phyloP scores from a whole-genome alignment of 2,329 filamentous ascomycete species.

The Apiospora marii region DNA sequence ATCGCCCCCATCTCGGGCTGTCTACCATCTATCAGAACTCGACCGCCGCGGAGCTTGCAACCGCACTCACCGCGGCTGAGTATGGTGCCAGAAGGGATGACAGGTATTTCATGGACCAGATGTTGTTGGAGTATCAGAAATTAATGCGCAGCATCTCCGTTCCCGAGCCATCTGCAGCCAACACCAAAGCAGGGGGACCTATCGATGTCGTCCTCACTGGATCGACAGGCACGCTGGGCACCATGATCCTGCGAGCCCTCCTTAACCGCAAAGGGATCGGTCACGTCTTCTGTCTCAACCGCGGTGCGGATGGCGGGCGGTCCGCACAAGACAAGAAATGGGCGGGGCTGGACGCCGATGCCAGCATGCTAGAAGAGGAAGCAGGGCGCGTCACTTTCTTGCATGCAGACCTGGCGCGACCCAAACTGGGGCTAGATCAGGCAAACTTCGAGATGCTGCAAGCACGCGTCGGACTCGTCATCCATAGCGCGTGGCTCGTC shows the following conservation, averaged over 20 bases:
- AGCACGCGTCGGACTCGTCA: constrained; percentile 30
- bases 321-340: constrained; percentile 21
- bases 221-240: constrained; percentile 38
- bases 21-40: neutral
- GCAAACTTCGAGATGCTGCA: constrained; percentile 30
- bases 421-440: constrained; percentile 31
- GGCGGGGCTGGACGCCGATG: constrained; percentile 26
- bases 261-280: constrained; percentile 26
- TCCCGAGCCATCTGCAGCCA: neutral
- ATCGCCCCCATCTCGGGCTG: neutral
- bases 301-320: constrained; percentile 32
- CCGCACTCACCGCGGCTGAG: neutral
- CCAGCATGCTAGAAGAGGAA: constrained; percentile 14
- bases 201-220: constrained; percentile 38
- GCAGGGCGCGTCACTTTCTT: constrained; percentile 34
- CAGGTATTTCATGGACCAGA: neutral
- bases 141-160: neutral
- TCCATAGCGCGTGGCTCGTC: constrained; percentile 38
- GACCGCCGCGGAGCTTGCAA: neutral
- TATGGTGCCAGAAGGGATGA: neutral
- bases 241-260: constrained; percentile 33
- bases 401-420: constrained; percentile 31
- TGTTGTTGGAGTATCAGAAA: neutral
- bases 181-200: neutral
- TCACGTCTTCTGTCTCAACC: constrained; percentile 41